Evolutionary conservation across 306 rosid species (phyloP).

Genomic region (Senna siamea): DNA sequence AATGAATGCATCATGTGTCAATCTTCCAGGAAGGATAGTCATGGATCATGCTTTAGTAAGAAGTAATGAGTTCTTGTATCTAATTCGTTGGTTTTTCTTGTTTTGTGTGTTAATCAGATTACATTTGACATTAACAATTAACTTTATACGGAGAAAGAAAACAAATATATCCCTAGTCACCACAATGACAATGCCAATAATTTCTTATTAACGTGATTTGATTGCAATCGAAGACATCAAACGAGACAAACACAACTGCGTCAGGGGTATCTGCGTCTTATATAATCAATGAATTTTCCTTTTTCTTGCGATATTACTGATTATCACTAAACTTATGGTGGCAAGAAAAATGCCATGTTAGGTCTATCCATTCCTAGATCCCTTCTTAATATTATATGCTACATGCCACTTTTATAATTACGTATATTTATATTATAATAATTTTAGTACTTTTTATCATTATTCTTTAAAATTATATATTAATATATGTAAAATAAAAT

Average conservation of each 20-base stretch:
- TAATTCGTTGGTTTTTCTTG: neutral
- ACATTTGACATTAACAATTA: neutral
- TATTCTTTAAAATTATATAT: too few relatives aligned
- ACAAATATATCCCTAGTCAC: neutral
- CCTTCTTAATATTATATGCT: too few relatives aligned
- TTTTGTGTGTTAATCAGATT: neutral
- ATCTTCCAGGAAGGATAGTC: too few relatives aligned
- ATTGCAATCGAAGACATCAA: neutral
- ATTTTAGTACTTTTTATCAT: too few relatives aligned
- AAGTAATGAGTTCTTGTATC: neutral
- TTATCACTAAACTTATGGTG: neutral
- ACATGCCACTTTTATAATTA: too few relatives aligned
- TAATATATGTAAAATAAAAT: too few relatives aligned
- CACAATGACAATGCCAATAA: neutral
- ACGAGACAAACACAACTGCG: neutral
- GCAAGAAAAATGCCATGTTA: neutral
- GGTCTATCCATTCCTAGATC: too few relatives aligned
- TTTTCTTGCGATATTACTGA: neutral
- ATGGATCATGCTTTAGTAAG: constrained; percentile 6
- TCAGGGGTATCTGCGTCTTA: neutral
- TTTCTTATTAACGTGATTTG: neutral
- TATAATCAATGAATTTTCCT: neutral
- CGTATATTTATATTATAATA: too few relatives aligned
- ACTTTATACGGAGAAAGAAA: neutral
- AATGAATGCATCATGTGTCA: too few relatives aligned